Evolutionary conservation across 257 asterid genomes (phyloP), one percentile per base, ranked within the genome.

Genomic region (Capsicum rhomboideum): DNA sequence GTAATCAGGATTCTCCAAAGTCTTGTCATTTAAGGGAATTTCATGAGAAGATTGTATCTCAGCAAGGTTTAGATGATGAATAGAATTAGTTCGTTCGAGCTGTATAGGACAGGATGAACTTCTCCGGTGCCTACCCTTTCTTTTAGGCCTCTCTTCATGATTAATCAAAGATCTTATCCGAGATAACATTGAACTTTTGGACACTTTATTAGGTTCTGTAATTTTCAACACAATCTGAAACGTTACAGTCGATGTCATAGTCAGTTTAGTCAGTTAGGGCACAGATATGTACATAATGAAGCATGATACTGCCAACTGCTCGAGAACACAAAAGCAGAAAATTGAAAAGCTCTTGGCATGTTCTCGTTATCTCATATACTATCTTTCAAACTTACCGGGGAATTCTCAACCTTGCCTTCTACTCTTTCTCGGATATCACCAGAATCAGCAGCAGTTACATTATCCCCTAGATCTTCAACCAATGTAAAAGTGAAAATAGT

Each of bases 161-260:
- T 90, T 63, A 34, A 95, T 89, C 86, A 93, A 77, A 49, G 98
- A 92, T 82, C 87, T 92, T 86, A 96, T 75, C 61, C 93, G 86
- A 8, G 98, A 91, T 86, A 82, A 92, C 94, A 91, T 91, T 4
- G 98, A 93, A 90, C 83, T 88, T 85, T 90, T 94, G 42, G 86
- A 92, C 42, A 85, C 72, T 44, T 92, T 74, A 74, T 82, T 61
- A 14, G 85, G 74, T 29, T 82, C 92, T 12, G 26, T 12, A n/a
- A 55, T 21, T 84, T 86, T 90, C 46, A 61, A 82, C 63, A 81
- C 92, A 31, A 44, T 85, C 93, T 91, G 91, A 59, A 85, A 82
- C 18, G 21, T 12, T 21, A 61, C 1, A 34, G n/a, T 40, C n/a
- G 37, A 44, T 82, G 26, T 49, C 31, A 84, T 44, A 54, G 66